Evolutionary conservation across 2,329 filamentous ascomycete species (phyloP).

Genomic region (Exophiala aquamarina): DNA sequence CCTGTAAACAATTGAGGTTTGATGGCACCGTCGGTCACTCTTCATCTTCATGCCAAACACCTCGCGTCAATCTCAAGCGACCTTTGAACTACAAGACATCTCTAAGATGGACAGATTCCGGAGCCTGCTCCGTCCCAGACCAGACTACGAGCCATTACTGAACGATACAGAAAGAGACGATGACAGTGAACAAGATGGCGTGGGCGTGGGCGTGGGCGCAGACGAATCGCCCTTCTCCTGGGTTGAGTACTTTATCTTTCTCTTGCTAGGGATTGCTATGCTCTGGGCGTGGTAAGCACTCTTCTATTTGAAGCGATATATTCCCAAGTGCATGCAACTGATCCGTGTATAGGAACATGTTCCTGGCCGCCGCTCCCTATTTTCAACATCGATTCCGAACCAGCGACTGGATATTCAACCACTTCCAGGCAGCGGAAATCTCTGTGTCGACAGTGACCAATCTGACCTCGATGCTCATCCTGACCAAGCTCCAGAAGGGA

Average conservation of each 20-base stretch:
- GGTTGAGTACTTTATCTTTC: slow-evolving; percentile 82
- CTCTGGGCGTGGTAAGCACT: slow-evolving; percentile 84
- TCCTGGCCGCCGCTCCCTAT: slow-evolving; percentile 90
- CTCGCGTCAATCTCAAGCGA: slow-evolving; percentile 3
- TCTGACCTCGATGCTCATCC: slow-evolving; percentile 69
- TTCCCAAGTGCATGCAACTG: no score
- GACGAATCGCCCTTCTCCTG: slow-evolving; percentile 65
- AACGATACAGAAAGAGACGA: slow-evolving; percentile 19
- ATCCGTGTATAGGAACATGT: slow-evolving; percentile 79
- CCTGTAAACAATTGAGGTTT: not conserved
- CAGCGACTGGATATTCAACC: slow-evolving; percentile 68
- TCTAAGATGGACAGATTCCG: slow-evolving; percentile 38
- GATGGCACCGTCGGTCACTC: slow-evolving; percentile 11
- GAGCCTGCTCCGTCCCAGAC: slow-evolving; percentile 33
- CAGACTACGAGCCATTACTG: slow-evolving; percentile 33
- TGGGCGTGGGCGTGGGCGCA: slow-evolving; percentile 7
- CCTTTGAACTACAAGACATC: slow-evolving; percentile 24
- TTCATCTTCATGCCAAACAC: slow-evolving; percentile 8
- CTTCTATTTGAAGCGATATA: no score
- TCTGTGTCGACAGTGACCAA: slow-evolving; percentile 85
- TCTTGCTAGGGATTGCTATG: slow-evolving; percentile 86
- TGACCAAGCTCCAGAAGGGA: slow-evolving; percentile 75
- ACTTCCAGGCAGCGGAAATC: slow-evolving; percentile 88
- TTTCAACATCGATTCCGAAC: slow-evolving; percentile 78
- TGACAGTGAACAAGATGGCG: slow-evolving; percentile 12